phyloP scores from a whole-genome alignment of 164 flowering plant species.

The Stephania japonica region DNA sequence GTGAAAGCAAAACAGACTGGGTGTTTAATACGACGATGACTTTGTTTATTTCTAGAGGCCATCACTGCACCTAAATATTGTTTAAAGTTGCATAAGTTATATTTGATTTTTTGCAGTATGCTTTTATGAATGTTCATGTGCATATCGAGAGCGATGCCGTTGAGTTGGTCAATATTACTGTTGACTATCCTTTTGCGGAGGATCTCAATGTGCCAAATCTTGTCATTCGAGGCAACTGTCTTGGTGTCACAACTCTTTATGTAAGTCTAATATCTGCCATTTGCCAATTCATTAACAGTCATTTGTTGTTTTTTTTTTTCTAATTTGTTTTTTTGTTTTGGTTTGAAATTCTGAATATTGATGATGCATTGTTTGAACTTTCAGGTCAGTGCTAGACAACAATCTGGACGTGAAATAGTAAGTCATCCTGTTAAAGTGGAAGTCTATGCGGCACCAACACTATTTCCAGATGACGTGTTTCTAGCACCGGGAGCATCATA shows the following conservation, averaged over 20 bases:
- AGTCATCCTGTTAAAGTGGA: slow-evolving; percentile 69
- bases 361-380: slow-evolving; percentile 15
- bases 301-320: not conserved
- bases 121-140: slow-evolving; percentile 66
- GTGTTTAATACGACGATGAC: too few relatives aligned
- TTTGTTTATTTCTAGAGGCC: not conserved
- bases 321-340: too few relatives aligned
- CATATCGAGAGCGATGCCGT: slow-evolving; percentile 61
- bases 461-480: slow-evolving; percentile 62
- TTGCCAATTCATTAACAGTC: not conserved
- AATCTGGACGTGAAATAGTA: slow-evolving; percentile 64
- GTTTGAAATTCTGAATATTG: not conserved
- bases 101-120: slow-evolving; percentile 42
- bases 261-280: slow-evolving; percentile 35
- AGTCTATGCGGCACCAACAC: slow-evolving; percentile 71
- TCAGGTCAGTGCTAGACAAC: slow-evolving; percentile 69
- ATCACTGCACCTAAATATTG: not conserved
- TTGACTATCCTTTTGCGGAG: slow-evolving; percentile 22
- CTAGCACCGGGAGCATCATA: slow-evolving; percentile 89
- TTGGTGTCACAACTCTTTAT: slow-evolving; percentile 72
- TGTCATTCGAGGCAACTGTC: slow-evolving; percentile 41
- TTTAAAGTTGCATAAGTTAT: slow-evolving; percentile 8
- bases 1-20: not conserved
- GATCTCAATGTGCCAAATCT: slow-evolving; percentile 35
- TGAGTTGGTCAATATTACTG: slow-evolving; percentile 40